Evolutionary conservation across 108 stramenopile species (phyloP), one percentile per base, ranked within the genome.

Genomic region (Cyclostephanos invisitatus): DNA sequence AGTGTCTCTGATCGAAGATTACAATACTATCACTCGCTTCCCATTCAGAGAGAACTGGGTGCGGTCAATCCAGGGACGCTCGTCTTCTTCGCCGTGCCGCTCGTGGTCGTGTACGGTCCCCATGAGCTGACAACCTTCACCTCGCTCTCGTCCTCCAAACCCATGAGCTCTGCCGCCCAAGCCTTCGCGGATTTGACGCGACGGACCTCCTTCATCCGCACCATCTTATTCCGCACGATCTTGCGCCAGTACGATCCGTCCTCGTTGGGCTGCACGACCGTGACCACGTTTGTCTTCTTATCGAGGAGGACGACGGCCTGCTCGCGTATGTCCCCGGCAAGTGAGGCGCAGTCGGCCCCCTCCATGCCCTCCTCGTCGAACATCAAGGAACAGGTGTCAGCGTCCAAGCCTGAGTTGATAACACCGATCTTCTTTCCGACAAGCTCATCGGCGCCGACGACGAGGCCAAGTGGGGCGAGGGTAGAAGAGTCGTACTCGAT

Each of bases 231-330:
- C 10, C 96, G 85, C n/a, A 90, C 88, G 69, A 92, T 84, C 73
- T 94, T 92, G 24, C 96, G 87, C 93, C 96, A 97, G 82, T 96
- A 98, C 14, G 89, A 90, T 10, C 97, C 97, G 74, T 98, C 95
- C 61, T 96, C 91, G 67, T 98, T 97, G 28, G 96, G 96, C 61
- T 96, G 96, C n/a, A 97, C 76, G 15, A 98, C 93, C 48, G 74
- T 77, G 11, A 87, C 84, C 46, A 85, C 58, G 37, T 65, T 70
- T 5, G 77, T 68, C 27, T 78, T 54, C 47, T 79, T 71, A 69
- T 90, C 87, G 44, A 83, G 62, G 36, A 88, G 63, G 27, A 91
- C 73, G 38, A 91, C 77, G 27, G 87, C 89, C 62, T 86, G 83
- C 65, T 88, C 86, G 28, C 85, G 72, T 38, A 74, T 47, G 35